Conservation (phyloP, 495 filamentous ascomycete species). For the Glonium stellatum region DNA sequence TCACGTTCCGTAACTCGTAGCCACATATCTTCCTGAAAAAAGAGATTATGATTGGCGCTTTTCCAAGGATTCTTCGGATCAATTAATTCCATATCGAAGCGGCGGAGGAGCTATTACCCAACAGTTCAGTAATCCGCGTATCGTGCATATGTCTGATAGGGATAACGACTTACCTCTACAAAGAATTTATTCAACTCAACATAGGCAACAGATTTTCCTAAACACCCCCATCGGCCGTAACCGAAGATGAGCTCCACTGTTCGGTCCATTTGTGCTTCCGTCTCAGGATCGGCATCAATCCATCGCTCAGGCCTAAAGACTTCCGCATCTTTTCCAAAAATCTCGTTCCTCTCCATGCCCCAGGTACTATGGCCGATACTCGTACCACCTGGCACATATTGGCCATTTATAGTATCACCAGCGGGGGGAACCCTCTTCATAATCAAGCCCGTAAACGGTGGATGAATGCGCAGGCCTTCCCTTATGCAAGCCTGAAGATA, state of each 20-base stretch:
- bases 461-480: constrained; percentile 17
- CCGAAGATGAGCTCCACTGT: constrained; percentile 32
- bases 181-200: constrained; percentile 50
- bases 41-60: constrained; percentile 10
- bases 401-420: constrained; percentile 13
- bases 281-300: constrained; percentile 11
- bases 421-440: constrained; percentile 7
- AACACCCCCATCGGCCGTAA: constrained; percentile 33
- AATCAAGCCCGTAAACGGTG: constrained; percentile 4
- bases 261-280: neutral
- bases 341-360: neutral
- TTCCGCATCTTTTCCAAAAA: constrained; percentile 16
- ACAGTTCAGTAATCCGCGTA: neutral
- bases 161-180: constrained; percentile 38
- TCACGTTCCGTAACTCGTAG: constrained; percentile 7
- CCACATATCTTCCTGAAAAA: constrained; percentile 12
- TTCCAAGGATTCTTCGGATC: constrained; percentile 43
- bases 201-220: constrained; percentile 36
- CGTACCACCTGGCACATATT: constrained; percentile 15
- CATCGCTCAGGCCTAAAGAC: constrained; percentile 20
- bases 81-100: constrained; percentile 47
- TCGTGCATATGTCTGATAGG: neutral
- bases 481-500: constrained; percentile 22
- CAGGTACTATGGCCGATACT: constrained; percentile 3
- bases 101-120: constrained; percentile 38